Evolutionary conservation across 169 alveolate genomes (phyloP).

Genomic region (Plasmodium inui): DNA sequence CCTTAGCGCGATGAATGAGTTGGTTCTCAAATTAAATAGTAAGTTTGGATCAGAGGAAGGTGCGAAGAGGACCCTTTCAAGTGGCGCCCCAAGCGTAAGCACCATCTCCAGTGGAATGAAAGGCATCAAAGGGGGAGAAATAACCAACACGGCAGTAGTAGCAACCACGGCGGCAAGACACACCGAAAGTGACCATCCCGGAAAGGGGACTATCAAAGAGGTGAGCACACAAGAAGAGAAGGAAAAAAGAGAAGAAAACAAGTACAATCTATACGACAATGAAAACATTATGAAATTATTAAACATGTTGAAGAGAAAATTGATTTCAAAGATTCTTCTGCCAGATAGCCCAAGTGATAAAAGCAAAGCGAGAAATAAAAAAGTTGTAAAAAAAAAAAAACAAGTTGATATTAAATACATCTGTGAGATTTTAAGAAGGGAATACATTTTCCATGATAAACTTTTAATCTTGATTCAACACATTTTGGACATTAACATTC

Average conservation of each 20-base stretch:
- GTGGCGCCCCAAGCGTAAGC: background rate
- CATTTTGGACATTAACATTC: slow-evolving; percentile 56
- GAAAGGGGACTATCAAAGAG: background rate
- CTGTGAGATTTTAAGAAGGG: slow-evolving; percentile 59
- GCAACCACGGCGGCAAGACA: background rate
- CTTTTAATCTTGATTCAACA: slow-evolving; percentile 39
- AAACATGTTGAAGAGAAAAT: slow-evolving; percentile 37
- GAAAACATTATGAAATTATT: slow-evolving; percentile 31
- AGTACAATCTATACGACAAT: slow-evolving; percentile 16
- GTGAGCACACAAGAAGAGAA: background rate
- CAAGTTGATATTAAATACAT: slow-evolving; percentile 66
- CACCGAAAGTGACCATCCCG: background rate
- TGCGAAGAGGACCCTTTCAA: background rate
- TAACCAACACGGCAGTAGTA: background rate
- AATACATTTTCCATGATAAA: slow-evolving; percentile 42
- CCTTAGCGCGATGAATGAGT: slow-evolving; percentile 34
- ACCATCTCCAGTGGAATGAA: background rate
- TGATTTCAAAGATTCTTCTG: slow-evolving; percentile 24
- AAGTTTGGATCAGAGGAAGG: slow-evolving; percentile 20
- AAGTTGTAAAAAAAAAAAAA: slow-evolving; percentile 44
- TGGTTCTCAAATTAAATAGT: background rate
- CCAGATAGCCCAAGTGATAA: slow-evolving; percentile 51
- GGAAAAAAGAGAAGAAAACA: background rate
- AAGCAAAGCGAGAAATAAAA: slow-evolving; percentile 61
- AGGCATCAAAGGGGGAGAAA: background rate